Base-by-base conservation (phyloP, 495 filamentous ascomycete species). In the Cercophora samala region DNA sequence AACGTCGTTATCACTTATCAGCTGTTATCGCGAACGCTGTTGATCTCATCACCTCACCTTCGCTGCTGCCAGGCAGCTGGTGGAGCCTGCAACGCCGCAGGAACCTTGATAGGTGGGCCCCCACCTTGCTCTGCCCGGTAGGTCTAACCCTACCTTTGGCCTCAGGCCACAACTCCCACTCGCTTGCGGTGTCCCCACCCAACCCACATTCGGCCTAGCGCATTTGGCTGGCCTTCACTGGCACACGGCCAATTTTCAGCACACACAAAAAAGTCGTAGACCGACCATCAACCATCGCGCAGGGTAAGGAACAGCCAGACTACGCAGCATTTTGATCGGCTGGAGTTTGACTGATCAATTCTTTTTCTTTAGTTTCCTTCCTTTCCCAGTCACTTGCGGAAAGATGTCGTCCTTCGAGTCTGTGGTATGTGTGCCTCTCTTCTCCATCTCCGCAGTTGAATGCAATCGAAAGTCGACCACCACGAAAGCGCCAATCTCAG, bases 371-470 rank as follows among this genome's bases (percentile, higher is more conserved):
- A 56, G 53, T 70, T 71, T 64, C 63, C 67, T 74, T 74, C 69
- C 67, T 71, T 70, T 68, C 67, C 65, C 69, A 76, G 74, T 74
- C 69, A 74, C 69, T 67, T 75, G 73, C 69, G 72, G 86, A 84
- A 91, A 96, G 85, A 98, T 97, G 94, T 96, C 94, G 85, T 87
- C 91, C 80, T 96, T 96, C 85, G 94, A 98, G 85, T 86, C 90
- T 83, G 93, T 97, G 85, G 92, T 97, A 87, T 85, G 93, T 94
- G 81, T 69, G 46, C 61, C 21, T 65, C 70, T 71, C 62, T 58
- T 64, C 53, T 53, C 58, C 51, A 66, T 65, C 21, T 24, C 17
- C 53, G 59, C n/a, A 62, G 17, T n/a, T 46, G 4, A 46, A 62
- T 25, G 25, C 18, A 62, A 4, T 13, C 60, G 60, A 22, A 37